Evolutionary conservation across 2,329 filamentous ascomycete genomes (phyloP), one percentile per base, ranked within the genome.

Genomic region (Botrytis byssoidea): DNA sequence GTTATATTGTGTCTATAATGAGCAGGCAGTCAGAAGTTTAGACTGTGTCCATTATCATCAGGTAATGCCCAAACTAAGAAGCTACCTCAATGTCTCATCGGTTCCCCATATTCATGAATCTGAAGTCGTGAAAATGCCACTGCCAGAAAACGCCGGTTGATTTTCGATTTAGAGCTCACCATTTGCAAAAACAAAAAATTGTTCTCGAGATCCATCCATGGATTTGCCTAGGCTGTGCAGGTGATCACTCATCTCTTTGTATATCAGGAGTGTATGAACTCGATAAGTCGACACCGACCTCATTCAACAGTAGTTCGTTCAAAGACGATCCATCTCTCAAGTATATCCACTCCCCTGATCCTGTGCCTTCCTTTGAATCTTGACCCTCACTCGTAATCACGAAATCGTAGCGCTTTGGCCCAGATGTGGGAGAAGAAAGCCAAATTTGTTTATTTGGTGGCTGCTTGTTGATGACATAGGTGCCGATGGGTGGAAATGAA

Each of bases 371-470:
- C 84, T 97, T 97, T 81, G 94, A 88, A 79, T 90, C 83, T 85
- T 94, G 92, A 46, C 88, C 86, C 79, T 96, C 93, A 74, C 91
- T 90, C 65, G 85, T 79, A 69, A 95, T 82, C 72, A 97, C 92
- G 88, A 93, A 99, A 83, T 98, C 95, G 85, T 92, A 99, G 74
- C 95, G 91, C 84, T 98, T 98, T 22, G 96, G 96, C 0, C 96
- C 96, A 9, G 93, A 95, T 71, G 94, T 86, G 6, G 96, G 96
- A 61, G 94, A 97, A 55, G 93, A 96, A 64, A 98, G 89, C 96
- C 96, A 99, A 81, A 99, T 97, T 82, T 92, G 96, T 86, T 94
- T 96, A 86, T 98, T 98, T 32, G 95, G 94, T 0, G 96, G 96
- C 83, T 99, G 96, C 84, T 99, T 99, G 88, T 99, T 99, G 84